phyloP scores from a whole-genome alignment of 257 asterid genomes.

The Nicotiana paniculata region DNA sequence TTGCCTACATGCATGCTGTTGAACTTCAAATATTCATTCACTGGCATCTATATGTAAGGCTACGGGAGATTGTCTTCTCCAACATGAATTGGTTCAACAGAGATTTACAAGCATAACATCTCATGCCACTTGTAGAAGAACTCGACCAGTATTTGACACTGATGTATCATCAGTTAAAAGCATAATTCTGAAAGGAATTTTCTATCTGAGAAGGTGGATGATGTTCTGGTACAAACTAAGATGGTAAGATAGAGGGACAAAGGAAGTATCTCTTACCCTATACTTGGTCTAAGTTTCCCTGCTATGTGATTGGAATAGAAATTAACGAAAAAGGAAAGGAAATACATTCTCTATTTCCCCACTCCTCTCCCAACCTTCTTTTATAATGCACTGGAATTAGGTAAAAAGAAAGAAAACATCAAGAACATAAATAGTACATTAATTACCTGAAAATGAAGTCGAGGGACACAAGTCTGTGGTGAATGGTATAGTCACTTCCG shows the following conservation, averaged over 20 bases:
- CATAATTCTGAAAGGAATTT: neutral
- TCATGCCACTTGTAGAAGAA: neutral
- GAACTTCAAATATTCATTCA: neutral
- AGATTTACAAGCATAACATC: neutral
- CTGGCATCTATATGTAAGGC: neutral
- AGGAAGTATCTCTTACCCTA: neutral
- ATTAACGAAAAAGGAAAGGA: neutral
- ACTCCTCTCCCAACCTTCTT: neutral
- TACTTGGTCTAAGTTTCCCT: neutral
- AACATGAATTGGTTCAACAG: neutral
- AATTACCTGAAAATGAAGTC: constrained; percentile 55
- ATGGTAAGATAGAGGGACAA: neutral
- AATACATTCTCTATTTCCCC: neutral
- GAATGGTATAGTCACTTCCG: constrained; percentile 58
- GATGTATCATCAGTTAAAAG: neutral
- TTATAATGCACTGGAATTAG: neutral
- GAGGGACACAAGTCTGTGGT: constrained; percentile 56
- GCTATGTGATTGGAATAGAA: neutral
- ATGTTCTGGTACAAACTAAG: neutral
- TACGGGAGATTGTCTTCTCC: neutral
- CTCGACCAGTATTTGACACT: neutral
- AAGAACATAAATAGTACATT: neutral
- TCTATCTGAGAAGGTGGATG: neutral
- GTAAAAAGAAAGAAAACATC: neutral
- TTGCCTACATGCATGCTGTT: neutral